Conservation (phyloP, 1,284 basidiomycete genomes). For the Ustilago xerochloae region DNA sequence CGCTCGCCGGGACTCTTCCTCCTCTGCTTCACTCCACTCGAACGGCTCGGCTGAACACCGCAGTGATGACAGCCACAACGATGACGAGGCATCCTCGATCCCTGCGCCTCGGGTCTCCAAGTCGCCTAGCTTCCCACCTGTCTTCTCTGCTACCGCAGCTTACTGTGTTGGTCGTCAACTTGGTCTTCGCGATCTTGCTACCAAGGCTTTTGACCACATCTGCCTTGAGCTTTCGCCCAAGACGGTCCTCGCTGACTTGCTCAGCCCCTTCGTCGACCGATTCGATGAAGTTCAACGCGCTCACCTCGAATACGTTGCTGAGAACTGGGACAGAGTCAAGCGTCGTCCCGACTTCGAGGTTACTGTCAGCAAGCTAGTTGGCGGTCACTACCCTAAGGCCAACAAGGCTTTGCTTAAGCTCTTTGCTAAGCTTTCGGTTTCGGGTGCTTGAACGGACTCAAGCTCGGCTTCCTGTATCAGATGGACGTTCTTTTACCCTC, state of each 20-base stretch:
- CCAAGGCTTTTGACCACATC: conserved; percentile 54
- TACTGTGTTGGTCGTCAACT: conserved; percentile 58
- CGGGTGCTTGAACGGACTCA: neutral
- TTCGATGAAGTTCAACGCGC: conserved; percentile 56
- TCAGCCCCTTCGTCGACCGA: conserved; percentile 57
- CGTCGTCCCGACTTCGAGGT: conserved; percentile 52
- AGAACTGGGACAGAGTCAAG: conserved; percentile 57
- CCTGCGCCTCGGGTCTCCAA: conserved; percentile 17
- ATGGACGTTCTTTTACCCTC: neutral
- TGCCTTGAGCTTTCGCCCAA: conserved; percentile 41
- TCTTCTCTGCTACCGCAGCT: conserved; percentile 51
- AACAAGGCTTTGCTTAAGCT: conserved; percentile 53
- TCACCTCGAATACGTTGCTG: conserved; percentile 51
- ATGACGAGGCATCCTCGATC: neutral
- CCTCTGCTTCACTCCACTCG: conserved; percentile 18
- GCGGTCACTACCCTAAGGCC: conserved; percentile 49
- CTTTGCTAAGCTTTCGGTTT: conserved; percentile 51
- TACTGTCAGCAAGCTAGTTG: conserved; percentile 46
- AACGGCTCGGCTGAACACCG: conserved; percentile 16
- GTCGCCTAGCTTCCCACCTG: conserved; percentile 41
- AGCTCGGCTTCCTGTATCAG: neutral
- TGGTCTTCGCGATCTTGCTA: conserved; percentile 43
- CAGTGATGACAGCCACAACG: conserved; percentile 11
- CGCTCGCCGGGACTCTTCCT: conserved; percentile 15
- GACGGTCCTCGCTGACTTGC: conserved; percentile 51